Evolutionary conservation across 352 stramenopile genomes (phyloP).

Genomic region (Blastocystis sp.): DNA sequence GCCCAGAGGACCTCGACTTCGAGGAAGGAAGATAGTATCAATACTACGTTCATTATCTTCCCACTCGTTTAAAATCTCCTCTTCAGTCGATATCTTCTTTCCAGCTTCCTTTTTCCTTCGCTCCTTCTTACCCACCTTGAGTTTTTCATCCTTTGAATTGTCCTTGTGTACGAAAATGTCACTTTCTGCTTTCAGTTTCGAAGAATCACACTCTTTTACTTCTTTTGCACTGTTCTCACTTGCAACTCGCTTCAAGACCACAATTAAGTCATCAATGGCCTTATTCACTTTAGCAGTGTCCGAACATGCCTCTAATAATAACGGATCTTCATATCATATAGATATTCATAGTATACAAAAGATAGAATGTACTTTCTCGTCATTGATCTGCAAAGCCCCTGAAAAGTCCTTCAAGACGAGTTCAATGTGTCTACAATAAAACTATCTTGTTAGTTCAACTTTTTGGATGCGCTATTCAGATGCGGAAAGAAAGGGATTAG

Average conservation of each 20-base stretch:
- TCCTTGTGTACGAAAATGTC: constrained; percentile 31
- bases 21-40: constrained; percentile 58
- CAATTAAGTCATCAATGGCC: background rate
- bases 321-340: background rate
- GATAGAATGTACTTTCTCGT: background rate
- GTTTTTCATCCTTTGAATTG: background rate
- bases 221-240: constrained; percentile 17
- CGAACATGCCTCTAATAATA: background rate
- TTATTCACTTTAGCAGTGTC: background rate
- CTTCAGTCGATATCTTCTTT: constrained; percentile 18
- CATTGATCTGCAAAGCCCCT: constrained; percentile 24
- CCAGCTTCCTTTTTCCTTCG: constrained; percentile 37
- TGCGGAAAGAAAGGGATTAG: constrained; percentile 19
- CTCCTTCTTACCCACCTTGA: constrained; percentile 29
- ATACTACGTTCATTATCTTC: constrained; percentile 50
- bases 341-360: background rate
- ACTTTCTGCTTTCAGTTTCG: background rate
- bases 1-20: constrained; percentile 37
- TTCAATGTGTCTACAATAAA: background rate
- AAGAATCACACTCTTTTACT: constrained; percentile 21
- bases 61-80: constrained; percentile 34
- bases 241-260: background rate
- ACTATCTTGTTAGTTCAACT: background rate
- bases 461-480: background rate
- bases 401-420: constrained; percentile 7